Conservation (phyloP, 768 basidiomycete genomes). For the Termitomyces sp. region DNA sequence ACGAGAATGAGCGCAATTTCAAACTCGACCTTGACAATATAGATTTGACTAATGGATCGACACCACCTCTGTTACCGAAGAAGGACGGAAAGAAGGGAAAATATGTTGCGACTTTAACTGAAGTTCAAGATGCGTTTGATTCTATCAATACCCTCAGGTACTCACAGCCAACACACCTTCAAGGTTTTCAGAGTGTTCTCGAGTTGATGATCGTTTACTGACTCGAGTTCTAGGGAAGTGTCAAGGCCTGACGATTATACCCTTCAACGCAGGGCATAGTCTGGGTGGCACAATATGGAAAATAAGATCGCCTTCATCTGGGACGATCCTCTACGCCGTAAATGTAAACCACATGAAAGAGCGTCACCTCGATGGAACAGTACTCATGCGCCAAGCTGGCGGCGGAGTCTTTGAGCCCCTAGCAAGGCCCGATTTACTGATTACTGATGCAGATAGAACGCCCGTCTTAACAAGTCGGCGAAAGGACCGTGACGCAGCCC, state of each 20-base stretch:
- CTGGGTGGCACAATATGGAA: conserved; percentile 98
- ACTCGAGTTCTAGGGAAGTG: conserved; percentile 63
- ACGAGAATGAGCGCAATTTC: conserved; percentile 23
- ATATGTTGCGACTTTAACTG: conserved; percentile 71
- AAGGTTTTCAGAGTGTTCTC: conserved; percentile 50
- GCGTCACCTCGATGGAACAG: conserved; percentile 91
- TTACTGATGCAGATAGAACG: conserved; percentile 87
- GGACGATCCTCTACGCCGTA: conserved; percentile 93
- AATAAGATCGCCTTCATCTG: conserved; percentile 94
- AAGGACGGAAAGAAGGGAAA: conserved; percentile 36
- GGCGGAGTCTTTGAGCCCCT: conserved; percentile 82
- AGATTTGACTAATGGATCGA: conserved; percentile 20
- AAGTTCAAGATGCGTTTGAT: conserved; percentile 92
- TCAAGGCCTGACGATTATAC: conserved; percentile 89
- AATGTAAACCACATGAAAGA: conserved; percentile 96
- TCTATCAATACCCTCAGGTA: conserved; percentile 88
- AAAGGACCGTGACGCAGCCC: conserved; percentile 84
- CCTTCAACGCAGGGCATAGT: conserved; percentile 92
- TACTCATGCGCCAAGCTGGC: conserved; percentile 69
- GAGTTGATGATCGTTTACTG: conserved; percentile 1
- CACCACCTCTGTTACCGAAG: conserved; percentile 19
- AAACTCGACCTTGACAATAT: conserved; percentile 20
- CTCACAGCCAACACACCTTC: conserved; percentile 91
- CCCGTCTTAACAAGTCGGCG: conserved; percentile 79
- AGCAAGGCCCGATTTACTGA: conserved; percentile 85